Evolutionary conservation across 129 eudicot genomes (phyloP), one percentile per base, ranked within the genome.

Genomic region (Sambucus nigra): DNA sequence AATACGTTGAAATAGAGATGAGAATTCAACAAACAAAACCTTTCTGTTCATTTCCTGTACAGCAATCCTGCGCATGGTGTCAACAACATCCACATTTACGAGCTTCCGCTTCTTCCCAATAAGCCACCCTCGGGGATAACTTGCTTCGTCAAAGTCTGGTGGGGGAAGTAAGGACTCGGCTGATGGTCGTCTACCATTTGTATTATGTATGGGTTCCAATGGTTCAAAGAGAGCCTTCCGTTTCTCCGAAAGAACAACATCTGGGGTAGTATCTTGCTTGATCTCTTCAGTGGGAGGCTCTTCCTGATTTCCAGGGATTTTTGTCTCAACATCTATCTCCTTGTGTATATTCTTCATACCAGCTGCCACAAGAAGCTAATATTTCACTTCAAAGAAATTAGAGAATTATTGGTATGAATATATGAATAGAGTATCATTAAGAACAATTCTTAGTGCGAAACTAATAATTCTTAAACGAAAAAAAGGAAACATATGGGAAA

Each of bases 1-100:
- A 8, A 35, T 8, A 35, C 14, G 5, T 42, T 42, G 47, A 42
- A 42, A n/a, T 20, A 11, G 28, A 32, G 29, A n/a, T 11, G 6
- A 69, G 52, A 41, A 52, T 56, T 31, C 47, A 46, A 40, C 20
- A 51, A 26, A 51, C 31, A n/a, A n/a, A 64, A 80, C 96, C 87
- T 86, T 86, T 70, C 89, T 68, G 69, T 88, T 88, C 94, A 88
- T 88, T 73, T 88, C 97, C 70, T 88, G 92, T 10, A 88, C 81
- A 0, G 92, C 97, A 21, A 88, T 88, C 61, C 94, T 75, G 5
- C 97, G 80, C 97, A 84, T 88, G 60, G 87, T 88, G 73, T 88
- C 98, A 31, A 89, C 98, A 51, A 89, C 98, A 49, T 89, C 98
- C 35, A 89, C 98, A 42, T 89, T 89, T 18, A 89, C 95, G 2